Conservation (phyloP, 345 rosid species). For the Anacardium occidentale region DNA sequence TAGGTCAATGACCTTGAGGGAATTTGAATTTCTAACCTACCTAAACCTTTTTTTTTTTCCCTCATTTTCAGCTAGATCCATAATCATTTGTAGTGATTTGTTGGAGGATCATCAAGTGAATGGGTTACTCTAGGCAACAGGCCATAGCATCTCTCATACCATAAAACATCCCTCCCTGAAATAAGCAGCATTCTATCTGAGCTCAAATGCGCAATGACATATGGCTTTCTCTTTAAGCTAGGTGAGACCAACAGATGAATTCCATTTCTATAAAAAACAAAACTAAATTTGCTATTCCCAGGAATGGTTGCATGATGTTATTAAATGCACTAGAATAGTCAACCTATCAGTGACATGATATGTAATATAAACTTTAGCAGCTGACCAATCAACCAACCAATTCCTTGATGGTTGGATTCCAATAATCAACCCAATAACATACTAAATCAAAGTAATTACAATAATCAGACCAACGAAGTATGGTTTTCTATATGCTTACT, state of each 20-base stretch:
- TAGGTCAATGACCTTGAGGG: not conserved
- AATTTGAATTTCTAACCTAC: not conserved
- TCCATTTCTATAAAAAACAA: not conserved
- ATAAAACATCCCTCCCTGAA: not conserved
- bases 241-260: not conserved
- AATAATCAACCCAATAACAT: too few relatives aligned
- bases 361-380: not conserved
- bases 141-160: not conserved
- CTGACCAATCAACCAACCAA: not conserved
- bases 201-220: not conserved
- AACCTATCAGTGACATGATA: not conserved
- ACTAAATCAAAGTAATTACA: not conserved
- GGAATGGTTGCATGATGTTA: not conserved
- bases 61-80: not conserved
- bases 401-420: not conserved
- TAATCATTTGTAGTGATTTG: not conserved
- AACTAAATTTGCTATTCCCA: not conserved
- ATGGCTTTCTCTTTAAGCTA: not conserved
- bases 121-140: not conserved
- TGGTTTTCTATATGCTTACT: not conserved
- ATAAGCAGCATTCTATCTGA: not conserved
- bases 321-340: not conserved
- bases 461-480: not conserved
- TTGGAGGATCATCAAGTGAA: not conserved
- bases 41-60: too few relatives aligned